Base-by-base conservation (phyloP, 805 yeast genomes). In the Wickerhamomyces strasburgensis region DNA sequence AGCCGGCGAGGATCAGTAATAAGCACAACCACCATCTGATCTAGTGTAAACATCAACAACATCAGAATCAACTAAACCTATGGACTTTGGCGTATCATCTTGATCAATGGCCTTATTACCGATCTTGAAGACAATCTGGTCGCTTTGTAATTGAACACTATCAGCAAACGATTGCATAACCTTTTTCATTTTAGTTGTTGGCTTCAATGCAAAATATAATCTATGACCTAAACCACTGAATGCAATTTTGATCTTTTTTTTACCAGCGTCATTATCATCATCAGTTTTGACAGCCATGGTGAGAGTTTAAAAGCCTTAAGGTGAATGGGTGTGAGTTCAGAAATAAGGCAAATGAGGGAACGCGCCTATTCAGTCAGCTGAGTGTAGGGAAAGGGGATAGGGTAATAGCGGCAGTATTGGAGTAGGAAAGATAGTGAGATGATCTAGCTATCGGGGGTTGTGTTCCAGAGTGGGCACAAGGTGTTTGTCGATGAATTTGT, bases 201-300 rank as follows among this genome's bases (percentile, higher is more conserved):
- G 40, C 19, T 39, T 44, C 18, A 48, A 17, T 1, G 48, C 41
- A 19, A 48, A 50, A 30, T 29, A 48, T 15, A 50, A 35, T 5
- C 38, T 42, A 3, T 38, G 38, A 3, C 32, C 44, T 5, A 39
- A 13, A 3, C 54, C 54, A 14, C 37, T 21, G n/a, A 50, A 34
- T 11, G 43, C 47, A 7, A 46, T 33, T 16, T 41, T 46, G 24
- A 50, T 42, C 41, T 41, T 37, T 8, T 31, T 36, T 16, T 15
- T 21, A 21, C 11, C 25, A 21, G 25, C 11, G 11, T 21, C 25
- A 21, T 11, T 11, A 21, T 21, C 25, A 21, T 21, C 25, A 11
- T 7, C 7, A 21, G 11, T 11, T 21, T 11, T 21, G n/a, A n/a
- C n/a, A 21, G 25, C 7, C 25, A 21, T 21, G 11, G 25, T n/a